phyloP scores from a whole-genome alignment of 768 basidiomycete genomes.

The Peribolospora baueri region DNA sequence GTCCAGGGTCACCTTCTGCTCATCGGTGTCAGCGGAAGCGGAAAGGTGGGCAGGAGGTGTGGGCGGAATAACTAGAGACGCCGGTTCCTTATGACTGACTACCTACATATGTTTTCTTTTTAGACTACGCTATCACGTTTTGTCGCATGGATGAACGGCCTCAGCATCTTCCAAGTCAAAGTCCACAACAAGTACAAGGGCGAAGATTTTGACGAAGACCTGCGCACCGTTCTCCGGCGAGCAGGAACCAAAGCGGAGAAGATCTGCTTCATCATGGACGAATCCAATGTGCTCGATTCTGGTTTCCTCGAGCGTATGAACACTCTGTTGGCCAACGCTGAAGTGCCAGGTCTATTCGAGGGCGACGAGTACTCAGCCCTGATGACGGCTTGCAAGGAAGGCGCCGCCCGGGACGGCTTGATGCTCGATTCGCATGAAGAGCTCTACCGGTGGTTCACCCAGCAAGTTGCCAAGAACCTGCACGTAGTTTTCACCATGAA shows the following conservation, averaged over 20 bases:
- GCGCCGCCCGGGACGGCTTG: conserved; percentile 90
- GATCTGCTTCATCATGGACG: conserved; percentile 99
- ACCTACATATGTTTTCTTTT: not conserved
- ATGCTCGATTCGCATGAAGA: conserved; percentile 98
- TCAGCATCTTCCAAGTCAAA: conserved; percentile 98
- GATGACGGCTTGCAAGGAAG: conserved; percentile 98
- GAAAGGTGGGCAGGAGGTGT: conserved; percentile 42
- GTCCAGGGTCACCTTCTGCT: conserved; percentile 86
- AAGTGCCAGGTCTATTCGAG: conserved; percentile 99
- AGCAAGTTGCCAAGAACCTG: conserved; percentile 89
- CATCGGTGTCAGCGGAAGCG: conserved; percentile 93
- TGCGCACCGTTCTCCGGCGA: conserved; percentile 78
- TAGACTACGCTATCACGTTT: conserved; percentile 94
- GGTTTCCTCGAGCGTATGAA: conserved; percentile 99
- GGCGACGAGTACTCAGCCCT: conserved; percentile 95
- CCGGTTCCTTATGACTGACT: too few species aligned
- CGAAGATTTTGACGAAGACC: conserved; percentile 94
- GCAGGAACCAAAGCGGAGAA: conserved; percentile 97
- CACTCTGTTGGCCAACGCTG: conserved; percentile 93
- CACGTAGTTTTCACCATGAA: conserved; percentile 99
- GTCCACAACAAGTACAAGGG: conserved; percentile 98
- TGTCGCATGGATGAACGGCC: conserved; percentile 98
- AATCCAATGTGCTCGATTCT: conserved; percentile 95
- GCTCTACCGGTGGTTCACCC: conserved; percentile 93
- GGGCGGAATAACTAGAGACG: conserved; percentile 4